phyloP scores from a whole-genome alignment of 805 yeast genomes.

The Yueomyces sinensis region DNA sequence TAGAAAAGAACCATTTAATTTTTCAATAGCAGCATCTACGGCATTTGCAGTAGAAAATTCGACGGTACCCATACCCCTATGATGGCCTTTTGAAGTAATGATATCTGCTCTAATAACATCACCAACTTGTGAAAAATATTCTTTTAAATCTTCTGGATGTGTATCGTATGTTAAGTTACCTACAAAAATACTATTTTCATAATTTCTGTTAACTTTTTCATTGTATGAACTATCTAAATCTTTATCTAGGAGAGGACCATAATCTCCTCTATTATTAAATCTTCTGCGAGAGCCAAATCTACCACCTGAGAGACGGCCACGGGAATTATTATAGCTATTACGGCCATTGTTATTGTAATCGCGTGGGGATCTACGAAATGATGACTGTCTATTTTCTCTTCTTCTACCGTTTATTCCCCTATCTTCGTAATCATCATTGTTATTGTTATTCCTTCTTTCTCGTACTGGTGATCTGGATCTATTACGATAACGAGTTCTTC shows the following conservation, averaged over 20 bases:
- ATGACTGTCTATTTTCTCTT: slow-evolving; percentile 1
- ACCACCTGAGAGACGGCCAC: slow-evolving; percentile 17
- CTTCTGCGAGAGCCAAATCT: slow-evolving; percentile 22
- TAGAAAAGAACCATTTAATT: slow-evolving; percentile 50
- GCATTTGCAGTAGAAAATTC: slow-evolving; percentile 56
- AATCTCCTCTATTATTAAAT: slow-evolving; percentile 10
- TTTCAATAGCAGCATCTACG: slow-evolving; percentile 58
- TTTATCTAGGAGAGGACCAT: slow-evolving; percentile 13
- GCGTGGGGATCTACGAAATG: slow-evolving; percentile 1
- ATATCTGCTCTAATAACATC: slow-evolving; percentile 72
- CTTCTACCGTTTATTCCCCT: slow-evolving; percentile 2
- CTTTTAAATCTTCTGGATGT: slow-evolving; percentile 46
- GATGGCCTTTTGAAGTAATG: slow-evolving; percentile 62
- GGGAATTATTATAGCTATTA: slow-evolving; percentile 4
- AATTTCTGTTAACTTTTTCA: slow-evolving; percentile 37
- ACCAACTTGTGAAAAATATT: slow-evolving; percentile 46
- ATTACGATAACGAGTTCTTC: slow-evolving; percentile 3
- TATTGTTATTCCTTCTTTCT: neutral
- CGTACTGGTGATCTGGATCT: slow-evolving; percentile 13
- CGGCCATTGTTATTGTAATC: slow-evolving; percentile 1
- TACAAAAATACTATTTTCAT: slow-evolving; percentile 54
- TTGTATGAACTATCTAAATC: slow-evolving; percentile 16
- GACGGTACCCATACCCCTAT: slow-evolving; percentile 86
- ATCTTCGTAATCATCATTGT: neutral
- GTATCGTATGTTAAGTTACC: slow-evolving; percentile 62